phyloP scores from a whole-genome alignment of 1,284 basidiomycete genomes.

The Irpex rosettiformis region DNA sequence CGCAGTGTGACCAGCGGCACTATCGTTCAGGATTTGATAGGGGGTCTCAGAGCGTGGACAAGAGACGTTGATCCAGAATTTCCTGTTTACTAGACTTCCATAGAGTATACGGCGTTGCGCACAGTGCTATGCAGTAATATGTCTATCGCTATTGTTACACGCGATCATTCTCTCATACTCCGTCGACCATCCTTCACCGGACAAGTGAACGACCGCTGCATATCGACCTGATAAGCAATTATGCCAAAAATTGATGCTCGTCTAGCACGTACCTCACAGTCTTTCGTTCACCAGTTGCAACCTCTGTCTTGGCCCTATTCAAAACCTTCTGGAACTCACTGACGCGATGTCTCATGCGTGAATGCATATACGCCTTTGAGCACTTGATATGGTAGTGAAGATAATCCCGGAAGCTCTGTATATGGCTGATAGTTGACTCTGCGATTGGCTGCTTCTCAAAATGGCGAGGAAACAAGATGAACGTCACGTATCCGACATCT shows the following conservation, averaged over 20 bases:
- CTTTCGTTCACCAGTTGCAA: conserved; percentile 81
- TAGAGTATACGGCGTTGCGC: not conserved
- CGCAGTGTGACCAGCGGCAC: conserved; percentile 37
- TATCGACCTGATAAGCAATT: not conserved
- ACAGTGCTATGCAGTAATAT: not conserved
- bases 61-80: conserved; percentile 68
- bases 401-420: conserved; percentile 97
- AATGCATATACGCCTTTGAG: conserved; percentile 99
- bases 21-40: conserved; percentile 69
- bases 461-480: conserved; percentile 97
- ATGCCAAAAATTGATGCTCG: not conserved
- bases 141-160: conserved; percentile 5
- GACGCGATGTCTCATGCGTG: conserved; percentile 92
- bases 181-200: conserved; percentile 1
- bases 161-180: not conserved
- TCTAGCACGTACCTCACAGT: conserved; percentile 74
- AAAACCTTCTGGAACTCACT: conserved; percentile 97
- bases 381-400: conserved; percentile 99
- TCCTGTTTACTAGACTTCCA: conserved; percentile 67
- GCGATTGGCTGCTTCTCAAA: conserved; percentile 77
- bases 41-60: conserved; percentile 79
- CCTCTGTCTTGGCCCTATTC: conserved; percentile 97
- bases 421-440: conserved; percentile 88
- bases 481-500: conserved; percentile 97
- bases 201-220: conserved; percentile 14